Conservation (phyloP, 2,329 filamentous ascomycete species). For the Esteya vermicola region DNA sequence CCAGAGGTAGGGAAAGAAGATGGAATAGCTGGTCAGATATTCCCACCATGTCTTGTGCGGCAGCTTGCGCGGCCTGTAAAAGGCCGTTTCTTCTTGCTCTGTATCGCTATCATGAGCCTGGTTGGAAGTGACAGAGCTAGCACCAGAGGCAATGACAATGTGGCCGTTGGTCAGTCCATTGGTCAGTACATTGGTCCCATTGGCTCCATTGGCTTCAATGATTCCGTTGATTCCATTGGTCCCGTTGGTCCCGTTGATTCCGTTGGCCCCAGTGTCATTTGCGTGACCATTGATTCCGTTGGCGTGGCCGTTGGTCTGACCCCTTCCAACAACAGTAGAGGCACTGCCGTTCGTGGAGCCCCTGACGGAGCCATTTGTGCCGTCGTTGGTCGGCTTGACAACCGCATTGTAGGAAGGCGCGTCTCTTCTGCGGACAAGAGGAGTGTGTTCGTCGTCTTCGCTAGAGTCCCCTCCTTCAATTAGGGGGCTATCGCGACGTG, state of each 20-base stretch:
- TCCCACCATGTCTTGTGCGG: conserved; percentile 92
- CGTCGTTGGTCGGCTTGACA: background rate
- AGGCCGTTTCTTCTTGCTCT: conserved; percentile 54
- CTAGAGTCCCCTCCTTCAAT: conserved; percentile 15
- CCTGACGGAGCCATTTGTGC: background rate
- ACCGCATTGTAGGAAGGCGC: background rate
- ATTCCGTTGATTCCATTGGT: too few species aligned
- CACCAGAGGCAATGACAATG: conserved; percentile 22
- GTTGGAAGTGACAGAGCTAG: conserved; percentile 6
- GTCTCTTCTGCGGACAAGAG: conserved; percentile 36
- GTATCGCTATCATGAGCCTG: background rate
- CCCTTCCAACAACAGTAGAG: conserved; percentile 14
- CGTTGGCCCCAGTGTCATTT: background rate
- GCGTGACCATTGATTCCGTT: conserved; percentile 2
- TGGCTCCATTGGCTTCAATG: too few species aligned
- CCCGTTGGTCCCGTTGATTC: too few species aligned
- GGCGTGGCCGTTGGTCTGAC: conserved; percentile 7
- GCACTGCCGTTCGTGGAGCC: conserved; percentile 9
- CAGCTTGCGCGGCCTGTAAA: conserved; percentile 76
- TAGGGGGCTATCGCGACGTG: too few species aligned
- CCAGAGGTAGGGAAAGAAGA: conserved; percentile 97
- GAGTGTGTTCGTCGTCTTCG: conserved; percentile 22
- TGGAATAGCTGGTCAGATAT: conserved; percentile 78
- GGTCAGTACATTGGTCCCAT: too few species aligned
- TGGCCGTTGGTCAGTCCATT: conserved; percentile 25